Percentiles rank a stretch among this genome's conserved stretches.
phyloP scores from a whole-genome alignment of 129 eudicot genomes.

The Centrapalus pauciflorus region DNA sequence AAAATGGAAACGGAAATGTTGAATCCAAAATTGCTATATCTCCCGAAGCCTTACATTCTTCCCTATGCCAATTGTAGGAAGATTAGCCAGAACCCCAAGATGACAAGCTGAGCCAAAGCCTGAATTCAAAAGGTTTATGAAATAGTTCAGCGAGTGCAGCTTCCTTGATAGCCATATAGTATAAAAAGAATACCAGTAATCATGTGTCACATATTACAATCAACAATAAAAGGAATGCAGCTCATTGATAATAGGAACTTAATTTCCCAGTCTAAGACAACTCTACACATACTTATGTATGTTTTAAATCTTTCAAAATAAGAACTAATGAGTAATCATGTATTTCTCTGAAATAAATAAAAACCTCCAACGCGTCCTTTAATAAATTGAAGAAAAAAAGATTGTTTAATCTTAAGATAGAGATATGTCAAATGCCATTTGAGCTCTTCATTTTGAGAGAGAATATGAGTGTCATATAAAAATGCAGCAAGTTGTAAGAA shows the following conservation, averaged over 20 bases:
- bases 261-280: not conserved
- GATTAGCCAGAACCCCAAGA: conserved; percentile 81
- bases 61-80: conserved; percentile 90
- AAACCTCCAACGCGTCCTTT: not conserved
- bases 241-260: not conserved
- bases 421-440: not conserved
- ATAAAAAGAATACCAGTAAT: not conserved
- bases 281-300: not conserved
- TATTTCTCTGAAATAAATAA: not conserved
- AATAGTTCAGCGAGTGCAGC: conserved; percentile 15
- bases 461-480: not conserved
- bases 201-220: not conserved
- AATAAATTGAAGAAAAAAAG: not conserved
- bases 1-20: no score
- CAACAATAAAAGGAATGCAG: not conserved
- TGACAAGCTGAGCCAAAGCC: conserved; percentile 98
- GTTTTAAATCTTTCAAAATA: not conserved
- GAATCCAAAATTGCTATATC: conserved; percentile 13
- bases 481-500: not conserved
- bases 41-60: conserved; percentile 78
- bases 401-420: not conserved
- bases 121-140: conserved; percentile 20
- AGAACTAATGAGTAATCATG: not conserved
- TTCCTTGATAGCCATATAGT: not conserved
- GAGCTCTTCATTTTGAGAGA: not conserved